Base-by-base conservation (phyloP, 768 basidiomycete genomes). In the Ephemerocybe angulata region DNA sequence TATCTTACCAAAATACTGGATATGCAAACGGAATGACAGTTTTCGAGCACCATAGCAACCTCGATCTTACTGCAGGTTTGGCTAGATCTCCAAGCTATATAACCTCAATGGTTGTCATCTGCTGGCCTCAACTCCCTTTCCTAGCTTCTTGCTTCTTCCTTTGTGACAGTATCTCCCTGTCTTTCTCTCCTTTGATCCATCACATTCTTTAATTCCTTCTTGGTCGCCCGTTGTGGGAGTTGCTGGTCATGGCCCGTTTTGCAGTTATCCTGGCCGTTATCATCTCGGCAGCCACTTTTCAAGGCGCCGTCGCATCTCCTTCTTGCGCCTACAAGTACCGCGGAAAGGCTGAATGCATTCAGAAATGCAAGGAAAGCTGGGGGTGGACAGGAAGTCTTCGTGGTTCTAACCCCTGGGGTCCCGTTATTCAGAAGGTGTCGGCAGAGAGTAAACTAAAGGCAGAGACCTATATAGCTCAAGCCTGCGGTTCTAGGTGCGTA, bases 361-460 rank as follows among this genome's bases (percentile, higher is more conserved):
- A 64, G 37, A 59, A 56, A 55, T 81, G 79, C 63, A 72, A 68
- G 59, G 58, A 65, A 17, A 70, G 65, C 58, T 79, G 77, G 77
- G 79, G 79, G 0, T 78, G 76, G 73, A 67, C 76, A 13, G 79
- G 79, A 19, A 61, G 62, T 13, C 67, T 73, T 52, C 81, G 83
- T 77, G 79, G 78, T 54, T 71, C 68, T n/a, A 76, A 83, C 63
- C 75, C 71, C 27, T 85, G 83, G 83, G 83, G 83, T 46, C 60
- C 70, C 28, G 80, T 81, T 38, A 73, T 82, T 60, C 63, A 71
- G 49, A 70, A 75, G 29, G 54, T 63, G 12, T 65, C 62, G 24
- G 58, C 67, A 6, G 67, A 75, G 56, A 59, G 64, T 29, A 66
- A 68, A 17, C 24, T 15, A 4, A 28, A 38, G 10, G 17, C 42